Conservation (phyloP, 805 yeast species). For the Barnettozyma sp. region DNA sequence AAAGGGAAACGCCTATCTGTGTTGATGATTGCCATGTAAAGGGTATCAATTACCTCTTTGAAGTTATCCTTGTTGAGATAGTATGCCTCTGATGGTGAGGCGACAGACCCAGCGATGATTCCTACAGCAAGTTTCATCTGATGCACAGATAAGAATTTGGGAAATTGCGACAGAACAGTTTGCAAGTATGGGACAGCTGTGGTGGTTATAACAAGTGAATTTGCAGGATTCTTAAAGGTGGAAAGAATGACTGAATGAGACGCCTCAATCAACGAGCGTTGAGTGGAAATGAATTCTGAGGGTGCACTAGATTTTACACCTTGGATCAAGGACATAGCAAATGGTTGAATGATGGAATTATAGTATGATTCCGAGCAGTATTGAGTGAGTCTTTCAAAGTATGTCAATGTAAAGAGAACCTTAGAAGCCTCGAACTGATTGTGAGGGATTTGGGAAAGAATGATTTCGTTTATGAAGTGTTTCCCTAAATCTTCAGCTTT, state of each 20-base stretch:
- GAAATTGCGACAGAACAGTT: slow-evolving; percentile 49
- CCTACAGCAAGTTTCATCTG: slow-evolving; percentile 55
- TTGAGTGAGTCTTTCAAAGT: slow-evolving; percentile 27
- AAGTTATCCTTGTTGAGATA: slow-evolving; percentile 24
- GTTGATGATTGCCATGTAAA: slow-evolving; percentile 36
- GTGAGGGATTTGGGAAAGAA: slow-evolving; percentile 15
- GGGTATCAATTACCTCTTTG: slow-evolving; percentile 34
- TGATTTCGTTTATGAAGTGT: slow-evolving; percentile 25
- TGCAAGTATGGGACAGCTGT: slow-evolving; percentile 36
- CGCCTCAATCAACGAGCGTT: slow-evolving; percentile 43
- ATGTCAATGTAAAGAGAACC: slow-evolving; percentile 25
- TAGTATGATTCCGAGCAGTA: slow-evolving; percentile 30
- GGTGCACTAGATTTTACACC: slow-evolving; percentile 10
- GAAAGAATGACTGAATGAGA: slow-evolving; percentile 54
- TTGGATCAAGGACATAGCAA: slow-evolving; percentile 20
- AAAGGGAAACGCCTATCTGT: slow-evolving; percentile 29
- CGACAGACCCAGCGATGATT: slow-evolving; percentile 41
- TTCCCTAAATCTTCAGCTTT: slow-evolving; percentile 26
- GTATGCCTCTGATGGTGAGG: slow-evolving; percentile 31
- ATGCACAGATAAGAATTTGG: slow-evolving; percentile 41
- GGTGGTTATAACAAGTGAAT: slow-evolving; percentile 18
- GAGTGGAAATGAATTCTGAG: slow-evolving; percentile 9
- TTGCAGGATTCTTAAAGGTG: slow-evolving; percentile 21
- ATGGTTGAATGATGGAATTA: slow-evolving; percentile 28
- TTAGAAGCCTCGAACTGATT: slow-evolving; percentile 25